Evolutionary conservation across 805 yeast species (phyloP).

Genomic region (Candida peoriensis): DNA sequence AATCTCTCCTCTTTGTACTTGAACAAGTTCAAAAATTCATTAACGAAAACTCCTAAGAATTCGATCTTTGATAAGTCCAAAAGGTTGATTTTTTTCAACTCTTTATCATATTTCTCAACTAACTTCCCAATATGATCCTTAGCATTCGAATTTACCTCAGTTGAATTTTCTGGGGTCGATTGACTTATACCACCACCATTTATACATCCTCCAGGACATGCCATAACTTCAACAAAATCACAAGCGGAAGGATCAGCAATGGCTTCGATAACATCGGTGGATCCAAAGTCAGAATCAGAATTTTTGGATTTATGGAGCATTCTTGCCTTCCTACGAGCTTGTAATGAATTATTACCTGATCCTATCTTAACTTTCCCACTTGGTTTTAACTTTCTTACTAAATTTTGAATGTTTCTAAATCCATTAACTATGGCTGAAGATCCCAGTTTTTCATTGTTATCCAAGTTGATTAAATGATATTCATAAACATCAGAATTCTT

Average conservation of each 20-base stretch:
- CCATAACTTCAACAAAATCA: conserved; percentile 92
- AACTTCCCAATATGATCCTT: conserved; percentile 21
- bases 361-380: conserved; percentile 21
- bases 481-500: conserved; percentile 72
- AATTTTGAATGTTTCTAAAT: conserved; percentile 88
- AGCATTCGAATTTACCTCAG: background rate
- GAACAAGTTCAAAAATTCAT: conserved; percentile 27
- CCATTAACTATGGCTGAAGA: conserved; percentile 77
- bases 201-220: conserved; percentile 96
- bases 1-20: conserved; percentile 33
- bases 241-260: conserved; percentile 60
- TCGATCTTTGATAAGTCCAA: conserved; percentile 4
- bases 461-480: conserved; percentile 43
- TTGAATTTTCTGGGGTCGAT: conserved; percentile 4
- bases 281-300: conserved; percentile 1
- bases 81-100: conserved; percentile 31
- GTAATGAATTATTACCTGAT: conserved; percentile 21
- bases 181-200: conserved; percentile 87
- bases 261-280: no score
- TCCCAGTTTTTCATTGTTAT: conserved; percentile 37
- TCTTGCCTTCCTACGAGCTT: conserved; percentile 21
- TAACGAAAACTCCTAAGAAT: conserved; percentile 28
- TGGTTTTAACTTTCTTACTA: conserved; percentile 66
- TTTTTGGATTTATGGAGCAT: conserved; percentile 4
- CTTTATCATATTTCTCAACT: conserved; percentile 27